Percentiles rank a stretch among this genome's conserved stretches.
phyloP scores from a whole-genome alignment of 75 land plant species.

The Selaginella tamariscina region DNA sequence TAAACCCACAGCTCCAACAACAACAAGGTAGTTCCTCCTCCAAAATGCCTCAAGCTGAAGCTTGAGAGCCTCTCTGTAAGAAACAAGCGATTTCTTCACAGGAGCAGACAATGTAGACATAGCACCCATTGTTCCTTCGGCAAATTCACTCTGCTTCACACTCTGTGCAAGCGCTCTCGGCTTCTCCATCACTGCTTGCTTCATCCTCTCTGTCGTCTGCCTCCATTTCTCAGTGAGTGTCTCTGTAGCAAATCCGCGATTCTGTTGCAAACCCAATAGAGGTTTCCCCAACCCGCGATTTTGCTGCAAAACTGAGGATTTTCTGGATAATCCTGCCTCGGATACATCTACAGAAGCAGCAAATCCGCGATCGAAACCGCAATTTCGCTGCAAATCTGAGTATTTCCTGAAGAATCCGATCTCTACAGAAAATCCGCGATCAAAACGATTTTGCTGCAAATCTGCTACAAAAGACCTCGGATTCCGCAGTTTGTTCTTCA shows the following conservation, averaged over 20 bases:
- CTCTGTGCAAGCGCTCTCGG: background rate
- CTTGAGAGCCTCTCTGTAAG: slow-evolving; percentile 58
- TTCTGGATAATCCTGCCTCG: background rate
- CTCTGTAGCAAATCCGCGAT: background rate
- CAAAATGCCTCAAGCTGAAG: slow-evolving; percentile 88
- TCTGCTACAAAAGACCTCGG: too few species aligned
- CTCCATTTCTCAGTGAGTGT: background rate
- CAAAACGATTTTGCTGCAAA: too few species aligned
- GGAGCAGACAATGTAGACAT: slow-evolving; percentile 31
- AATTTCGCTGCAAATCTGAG: background rate
- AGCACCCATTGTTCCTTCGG: slow-evolving; percentile 14
- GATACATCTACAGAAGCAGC: background rate
- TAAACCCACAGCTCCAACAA: slow-evolving; percentile 61
- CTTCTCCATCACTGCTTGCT: slow-evolving; percentile 11
- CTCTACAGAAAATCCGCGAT: too few species aligned
- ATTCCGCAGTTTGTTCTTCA: too few species aligned
- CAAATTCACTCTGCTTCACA: background rate
- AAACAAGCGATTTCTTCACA: slow-evolving; percentile 18
- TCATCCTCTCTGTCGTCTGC: background rate
- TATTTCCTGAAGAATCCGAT: background rate
- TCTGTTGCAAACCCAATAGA: background rate
- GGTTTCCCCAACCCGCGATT: too few species aligned
- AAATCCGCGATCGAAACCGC: background rate
- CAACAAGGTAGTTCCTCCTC: slow-evolving; percentile 56
- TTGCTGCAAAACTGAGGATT: background rate